A percentile compares a stretch with the other conserved stretches of the same genome.
Evolutionary conservation across 2,329 filamentous ascomycete genomes (phyloP).

Genomic region (Thielaviopsis musarum): DNA sequence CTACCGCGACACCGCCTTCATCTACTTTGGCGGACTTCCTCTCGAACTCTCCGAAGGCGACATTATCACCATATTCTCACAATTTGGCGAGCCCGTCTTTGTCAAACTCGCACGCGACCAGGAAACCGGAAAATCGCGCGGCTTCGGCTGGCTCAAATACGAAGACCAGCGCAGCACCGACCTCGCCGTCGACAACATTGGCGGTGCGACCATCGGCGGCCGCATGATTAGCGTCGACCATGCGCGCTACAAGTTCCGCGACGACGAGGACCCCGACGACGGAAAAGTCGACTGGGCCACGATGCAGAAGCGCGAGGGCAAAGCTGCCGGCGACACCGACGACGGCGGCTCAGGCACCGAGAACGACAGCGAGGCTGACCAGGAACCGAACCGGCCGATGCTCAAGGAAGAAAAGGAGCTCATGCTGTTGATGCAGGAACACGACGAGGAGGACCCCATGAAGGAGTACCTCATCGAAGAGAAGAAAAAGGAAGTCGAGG

Average conservation of each 20-base stretch:
- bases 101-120: conserved; percentile 87
- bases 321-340: conserved; percentile 26
- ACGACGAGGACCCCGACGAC: conserved; percentile 53
- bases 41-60: conserved; percentile 92
- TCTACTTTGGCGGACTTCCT: conserved; percentile 89
- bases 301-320: conserved; percentile 35
- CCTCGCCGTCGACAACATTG: conserved; percentile 87
- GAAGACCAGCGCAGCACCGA: conserved; percentile 95
- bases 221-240: conserved; percentile 79
- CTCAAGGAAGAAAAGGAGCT: conserved; percentile 73
- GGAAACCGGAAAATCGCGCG: conserved; percentile 86
- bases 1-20: conserved; percentile 90
- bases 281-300: conserved; percentile 42
- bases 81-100: conserved; percentile 89
- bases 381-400: conserved; percentile 36
- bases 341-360: conserved; percentile 18
- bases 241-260: conserved; percentile 73
- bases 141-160: conserved; percentile 94
- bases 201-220: conserved; percentile 68
- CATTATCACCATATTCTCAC: conserved; percentile 88
- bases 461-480: conserved; percentile 77
- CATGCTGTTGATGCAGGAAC: conserved; percentile 53
- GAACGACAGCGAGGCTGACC: conserved; percentile 21
- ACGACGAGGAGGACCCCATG: conserved; percentile 97
- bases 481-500: conserved; percentile 75